A percentile compares a stretch with the other conserved stretches of the same genome.
Conservation (phyloP, 2,329 filamentous ascomycete species). For the Epichloe aotearoae region DNA sequence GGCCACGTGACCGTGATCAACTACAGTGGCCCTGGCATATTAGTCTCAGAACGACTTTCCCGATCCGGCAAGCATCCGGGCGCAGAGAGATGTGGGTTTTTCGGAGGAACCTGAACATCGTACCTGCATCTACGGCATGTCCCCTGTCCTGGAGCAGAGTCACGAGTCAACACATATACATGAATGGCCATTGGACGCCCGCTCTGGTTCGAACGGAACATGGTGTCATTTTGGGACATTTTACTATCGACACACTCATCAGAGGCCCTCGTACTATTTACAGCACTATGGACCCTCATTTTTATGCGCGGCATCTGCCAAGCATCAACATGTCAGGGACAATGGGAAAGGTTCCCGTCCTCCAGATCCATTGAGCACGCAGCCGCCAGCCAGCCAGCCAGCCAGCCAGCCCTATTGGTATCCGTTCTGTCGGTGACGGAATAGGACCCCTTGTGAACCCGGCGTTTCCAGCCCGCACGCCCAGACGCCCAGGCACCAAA, state of each 20-base stretch:
- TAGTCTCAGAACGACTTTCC: background rate
- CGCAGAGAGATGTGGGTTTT: background rate
- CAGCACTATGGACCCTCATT: background rate
- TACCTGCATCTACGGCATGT: background rate
- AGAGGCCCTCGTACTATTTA: background rate
- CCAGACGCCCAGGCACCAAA: conserved; percentile 4
- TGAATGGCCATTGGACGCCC: background rate
- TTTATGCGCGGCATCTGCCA: background rate
- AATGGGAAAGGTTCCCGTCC: background rate
- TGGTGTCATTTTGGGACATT: background rate
- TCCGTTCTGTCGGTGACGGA: background rate
- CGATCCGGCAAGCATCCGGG: background rate
- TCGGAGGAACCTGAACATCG: background rate
- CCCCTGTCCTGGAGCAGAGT: background rate
- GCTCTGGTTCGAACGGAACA: background rate
- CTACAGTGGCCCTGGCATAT: background rate
- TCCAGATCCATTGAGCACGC: background rate
- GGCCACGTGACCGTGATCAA: background rate
- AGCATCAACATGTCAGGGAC: background rate
- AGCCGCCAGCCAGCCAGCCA: background rate
- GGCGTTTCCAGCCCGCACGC: conserved; percentile 4
- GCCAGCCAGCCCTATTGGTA: background rate
- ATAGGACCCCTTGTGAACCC: conserved; percentile 11
- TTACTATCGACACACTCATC: conserved; percentile 4
- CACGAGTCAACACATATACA: background rate